These are phyloP conservation scores for Phytopythium cucurbitacearum DNA, from an alignment of 352 stramenopile species.

Conservation along the genomic window DNA sequence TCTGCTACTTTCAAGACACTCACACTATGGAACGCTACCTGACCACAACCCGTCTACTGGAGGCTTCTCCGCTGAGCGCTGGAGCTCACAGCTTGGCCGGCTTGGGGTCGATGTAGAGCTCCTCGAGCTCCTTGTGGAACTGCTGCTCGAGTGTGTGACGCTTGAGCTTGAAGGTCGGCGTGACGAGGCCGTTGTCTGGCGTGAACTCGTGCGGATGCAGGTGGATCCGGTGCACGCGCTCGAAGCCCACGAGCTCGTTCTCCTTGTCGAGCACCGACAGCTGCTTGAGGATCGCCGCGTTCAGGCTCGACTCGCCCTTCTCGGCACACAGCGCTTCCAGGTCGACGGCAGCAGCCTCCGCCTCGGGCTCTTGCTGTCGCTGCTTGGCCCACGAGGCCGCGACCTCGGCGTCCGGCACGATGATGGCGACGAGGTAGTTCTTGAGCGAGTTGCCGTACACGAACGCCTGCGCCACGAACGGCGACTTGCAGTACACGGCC, in stretches of 20 bases:
- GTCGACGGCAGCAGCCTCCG: constrained; percentile 19
- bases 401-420: constrained; percentile 75
- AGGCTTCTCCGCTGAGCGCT: background rate
- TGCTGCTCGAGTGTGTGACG: constrained; percentile 56
- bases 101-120: constrained; percentile 40
- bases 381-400: constrained; percentile 36
- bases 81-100: constrained; percentile 21
- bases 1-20: background rate
- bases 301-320: constrained; percentile 23
- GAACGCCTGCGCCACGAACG: constrained; percentile 91
- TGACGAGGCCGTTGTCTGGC: constrained; percentile 90
- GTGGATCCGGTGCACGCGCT: constrained; percentile 88
- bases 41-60: background rate
- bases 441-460: constrained; percentile 93
- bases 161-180: constrained; percentile 97
- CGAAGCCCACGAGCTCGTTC: constrained; percentile 84
- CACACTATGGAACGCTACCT: too few species aligned
- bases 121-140: constrained; percentile 44
- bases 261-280: constrained; percentile 40
- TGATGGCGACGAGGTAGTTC: constrained; percentile 88
- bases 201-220: constrained; percentile 86
- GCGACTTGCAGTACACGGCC: constrained; percentile 86
- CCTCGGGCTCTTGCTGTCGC: constrained; percentile 14
- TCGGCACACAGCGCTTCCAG: constrained; percentile 20
- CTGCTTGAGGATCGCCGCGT: constrained; percentile 23